Base-by-base conservation (phyloP, 139 green algal genomes). In the Penium margaritaceum region DNA sequence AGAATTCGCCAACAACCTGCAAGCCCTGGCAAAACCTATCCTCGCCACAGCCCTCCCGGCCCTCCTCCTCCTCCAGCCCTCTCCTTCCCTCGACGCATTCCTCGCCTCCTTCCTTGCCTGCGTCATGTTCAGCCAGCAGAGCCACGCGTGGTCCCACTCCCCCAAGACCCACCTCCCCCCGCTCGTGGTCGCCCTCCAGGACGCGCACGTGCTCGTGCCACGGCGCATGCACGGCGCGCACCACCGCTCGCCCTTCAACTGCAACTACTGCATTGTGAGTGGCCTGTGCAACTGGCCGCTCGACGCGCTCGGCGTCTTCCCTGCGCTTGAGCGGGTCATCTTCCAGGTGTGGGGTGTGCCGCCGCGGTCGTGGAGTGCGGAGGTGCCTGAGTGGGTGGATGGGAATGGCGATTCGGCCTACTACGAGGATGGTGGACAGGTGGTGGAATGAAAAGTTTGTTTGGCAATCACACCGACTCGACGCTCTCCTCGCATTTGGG, bases 211-310 rank as follows among this genome's bases (percentile, higher is more conserved):
- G 24, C 60, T 97, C 2, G 86, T 97, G 17, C 84, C 82, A 7
- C 80, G 90, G 35, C 87, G 84, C 61, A 86, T 80, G 29, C 94
- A 99, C 79, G 92, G 94, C 47, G 85, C 85, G 4, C 94, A 99
- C 85, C 94, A 99, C 81, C 80, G 77, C 47, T 73, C 90, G 3
- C 95, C 95, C 29, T 99, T 97, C 78, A 86, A 94, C 62, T 87
- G 78, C 68, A 97, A 98, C 83, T 99, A 99, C 85, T 92, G 85
- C 83, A 99, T 99, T 57, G 95, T 99, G 5, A 89, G 67, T 27
- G 94, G 94, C 30, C 71, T 84, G 67, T 96, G 90, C 87, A 99
- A 99, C 84, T 61, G 67, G 0, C 39, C 88, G 7, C 83, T 98
- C 69, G 94, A 98, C 76, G 43, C 68, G 19, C 71, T 47, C 1